phyloP scores from a whole-genome alignment of 2,329 filamentous ascomycete species.

The Chrysoporthe deuterocubensis region DNA sequence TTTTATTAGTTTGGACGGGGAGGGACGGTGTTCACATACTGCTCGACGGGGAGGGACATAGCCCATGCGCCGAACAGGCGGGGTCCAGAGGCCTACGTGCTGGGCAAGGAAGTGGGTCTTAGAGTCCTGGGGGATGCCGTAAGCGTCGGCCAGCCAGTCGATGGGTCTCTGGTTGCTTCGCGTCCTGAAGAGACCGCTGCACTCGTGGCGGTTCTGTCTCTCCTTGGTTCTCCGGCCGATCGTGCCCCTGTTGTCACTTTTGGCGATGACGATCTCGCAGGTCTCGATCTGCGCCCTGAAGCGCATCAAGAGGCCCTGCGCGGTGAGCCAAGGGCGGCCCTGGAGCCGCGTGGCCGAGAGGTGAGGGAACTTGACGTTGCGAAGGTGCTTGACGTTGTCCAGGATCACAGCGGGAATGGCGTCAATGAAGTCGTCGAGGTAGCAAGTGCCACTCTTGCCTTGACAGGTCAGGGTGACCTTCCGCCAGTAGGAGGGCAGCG shows the following conservation, averaged over 20 bases:
- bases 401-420: not conserved
- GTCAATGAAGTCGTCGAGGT: not conserved
- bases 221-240: not conserved
- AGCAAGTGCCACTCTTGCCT: not conserved
- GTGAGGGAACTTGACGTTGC: slow-evolving; percentile 2
- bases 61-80: not conserved
- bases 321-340: not conserved
- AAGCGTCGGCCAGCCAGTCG: not conserved
- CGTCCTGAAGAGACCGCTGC: not conserved
- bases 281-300: not conserved
- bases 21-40: not conserved
- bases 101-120: not conserved
- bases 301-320: not conserved
- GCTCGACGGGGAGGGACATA: not conserved
- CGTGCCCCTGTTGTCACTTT: not conserved
- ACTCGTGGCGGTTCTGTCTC: too few relatives aligned
- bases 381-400: slow-evolving; percentile 2
- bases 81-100: not conserved
- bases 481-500: not conserved
- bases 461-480: not conserved
- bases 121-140: not conserved
- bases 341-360: not conserved
- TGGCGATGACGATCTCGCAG: not conserved
- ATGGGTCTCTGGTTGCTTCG: not conserved
- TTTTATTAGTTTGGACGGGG: not conserved